Evolutionary conservation across 441 rosid species (phyloP).

Genomic region (Erodium trifolium): DNA sequence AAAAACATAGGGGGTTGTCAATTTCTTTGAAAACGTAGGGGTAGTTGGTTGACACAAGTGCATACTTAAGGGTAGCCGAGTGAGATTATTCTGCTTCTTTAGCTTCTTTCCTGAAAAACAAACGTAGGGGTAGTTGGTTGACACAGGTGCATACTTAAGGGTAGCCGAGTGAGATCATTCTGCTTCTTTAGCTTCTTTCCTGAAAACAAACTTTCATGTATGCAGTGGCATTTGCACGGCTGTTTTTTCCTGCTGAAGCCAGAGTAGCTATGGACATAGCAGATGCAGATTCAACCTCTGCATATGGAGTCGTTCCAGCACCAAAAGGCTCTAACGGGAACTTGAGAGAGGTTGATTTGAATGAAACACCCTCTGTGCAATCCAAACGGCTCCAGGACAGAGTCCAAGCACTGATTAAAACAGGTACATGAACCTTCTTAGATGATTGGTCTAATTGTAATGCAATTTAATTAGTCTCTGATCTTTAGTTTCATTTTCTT

Average conservation of each 20-base stretch:
- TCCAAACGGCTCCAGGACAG: conserved; percentile 21
- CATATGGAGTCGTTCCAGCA: conserved; percentile 20
- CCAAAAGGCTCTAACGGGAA: conserved; percentile 21
- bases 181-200: not conserved
- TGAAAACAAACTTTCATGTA: conserved; percentile 8
- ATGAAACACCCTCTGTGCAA: conserved; percentile 21
- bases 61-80: too few relatives aligned
- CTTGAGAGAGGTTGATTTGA: conserved; percentile 26
- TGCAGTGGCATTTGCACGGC: conserved; percentile 30
- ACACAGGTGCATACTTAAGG: too few relatives aligned
- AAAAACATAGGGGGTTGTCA: too few relatives aligned
- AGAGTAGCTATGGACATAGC: conserved; percentile 33
- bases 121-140: not conserved
- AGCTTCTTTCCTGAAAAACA: not conserved
- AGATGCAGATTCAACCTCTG: conserved; percentile 23
- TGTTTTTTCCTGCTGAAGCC: conserved; percentile 31
- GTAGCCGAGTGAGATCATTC: too few relatives aligned
- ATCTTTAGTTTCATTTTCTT: not conserved
- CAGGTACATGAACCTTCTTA: conserved; percentile 16
- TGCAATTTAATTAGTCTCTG: not conserved
- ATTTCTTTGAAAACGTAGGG: too few relatives aligned
- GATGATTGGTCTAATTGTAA: too few relatives aligned
- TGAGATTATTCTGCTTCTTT: not conserved
- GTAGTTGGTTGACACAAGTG: too few relatives aligned
- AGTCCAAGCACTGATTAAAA: conserved; percentile 25